phyloP scores from a whole-genome alignment of 371 early-diverging fungal genomes.

The Vairimorpha apis region DNA sequence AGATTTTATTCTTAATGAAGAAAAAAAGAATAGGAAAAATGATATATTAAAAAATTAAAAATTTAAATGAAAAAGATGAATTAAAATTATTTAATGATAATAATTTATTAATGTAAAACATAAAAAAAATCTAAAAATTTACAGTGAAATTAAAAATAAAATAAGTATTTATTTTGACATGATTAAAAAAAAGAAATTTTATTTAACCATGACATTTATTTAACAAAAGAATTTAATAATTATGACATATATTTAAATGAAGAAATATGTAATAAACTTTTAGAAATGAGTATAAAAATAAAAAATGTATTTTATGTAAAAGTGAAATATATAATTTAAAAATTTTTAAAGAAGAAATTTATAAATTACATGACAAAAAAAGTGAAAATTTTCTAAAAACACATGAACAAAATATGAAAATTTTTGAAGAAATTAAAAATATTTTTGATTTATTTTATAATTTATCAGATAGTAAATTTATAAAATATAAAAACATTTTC shows the following conservation, averaged over 20 bases:
- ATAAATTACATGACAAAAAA: background rate
- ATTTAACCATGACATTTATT: background rate
- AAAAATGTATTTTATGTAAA: background rate
- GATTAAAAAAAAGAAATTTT: background rate
- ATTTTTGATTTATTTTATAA: background rate
- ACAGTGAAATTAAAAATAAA: background rate
- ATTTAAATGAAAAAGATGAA: background rate
- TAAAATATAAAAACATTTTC: background rate
- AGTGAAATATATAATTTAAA: background rate
- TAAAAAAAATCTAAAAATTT: background rate
- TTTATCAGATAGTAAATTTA: background rate
- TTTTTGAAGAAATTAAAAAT: background rate
- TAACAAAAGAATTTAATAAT: background rate
- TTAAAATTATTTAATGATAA: background rate
- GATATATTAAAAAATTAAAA: background rate
- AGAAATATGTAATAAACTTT: background rate
- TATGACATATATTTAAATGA: background rate
- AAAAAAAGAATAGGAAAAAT: background rate
- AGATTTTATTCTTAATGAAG: constrained; percentile 2
- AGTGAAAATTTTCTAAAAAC: background rate
- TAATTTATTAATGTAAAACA: background rate
- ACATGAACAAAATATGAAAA: background rate
- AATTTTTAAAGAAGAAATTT: background rate
- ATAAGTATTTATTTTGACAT: background rate
- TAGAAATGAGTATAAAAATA: background rate